These are phyloP conservation scores for Obelidium mucronatum DNA, from an alignment of 192 early-diverging fungal species.

Conservation along the genomic window DNA sequence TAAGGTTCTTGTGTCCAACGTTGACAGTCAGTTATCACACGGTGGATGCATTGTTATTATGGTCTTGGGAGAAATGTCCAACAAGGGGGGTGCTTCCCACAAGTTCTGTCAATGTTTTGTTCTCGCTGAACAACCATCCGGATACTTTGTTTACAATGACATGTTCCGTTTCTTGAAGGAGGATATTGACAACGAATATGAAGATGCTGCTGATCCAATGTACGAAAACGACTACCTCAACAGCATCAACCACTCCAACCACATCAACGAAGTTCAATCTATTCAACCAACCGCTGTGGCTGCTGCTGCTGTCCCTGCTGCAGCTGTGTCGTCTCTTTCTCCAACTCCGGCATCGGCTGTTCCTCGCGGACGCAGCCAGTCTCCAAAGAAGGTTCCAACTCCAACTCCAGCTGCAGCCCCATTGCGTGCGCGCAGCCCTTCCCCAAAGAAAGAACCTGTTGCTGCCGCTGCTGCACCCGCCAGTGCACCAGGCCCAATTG, in stretches of 20 bases:
- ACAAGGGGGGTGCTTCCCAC: slow-evolving; percentile 77
- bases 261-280: background rate
- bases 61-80: slow-evolving; percentile 92
- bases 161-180: slow-evolving; percentile 95
- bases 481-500: slow-evolving; percentile 12
- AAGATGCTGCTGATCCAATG: slow-evolving; percentile 38
- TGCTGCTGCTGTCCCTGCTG: slow-evolving; percentile 37
- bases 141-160: slow-evolving; percentile 94
- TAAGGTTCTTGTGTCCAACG: slow-evolving; percentile 85
- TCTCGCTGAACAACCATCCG: slow-evolving; percentile 84
- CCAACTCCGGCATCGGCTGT: slow-evolving; percentile 35
- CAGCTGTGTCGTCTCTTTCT: slow-evolving; percentile 32
- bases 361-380: slow-evolving; percentile 6
- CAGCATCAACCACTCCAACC: background rate
- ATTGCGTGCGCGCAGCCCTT: slow-evolving; percentile 21
- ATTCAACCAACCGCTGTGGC: slow-evolving; percentile 22
- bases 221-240: slow-evolving; percentile 29
- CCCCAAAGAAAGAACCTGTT: slow-evolving; percentile 28
- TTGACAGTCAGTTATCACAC: slow-evolving; percentile 81
- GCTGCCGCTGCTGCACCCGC: slow-evolving; percentile 24
- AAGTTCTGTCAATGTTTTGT: slow-evolving; percentile 95
- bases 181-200: slow-evolving; percentile 74
- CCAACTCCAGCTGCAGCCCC: slow-evolving; percentile 33
- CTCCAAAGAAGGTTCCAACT: slow-evolving; percentile 26
- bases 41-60: slow-evolving; percentile 86